Conservation (phyloP, 2,329 filamentous ascomycete species). For the Botrytis porri region DNA sequence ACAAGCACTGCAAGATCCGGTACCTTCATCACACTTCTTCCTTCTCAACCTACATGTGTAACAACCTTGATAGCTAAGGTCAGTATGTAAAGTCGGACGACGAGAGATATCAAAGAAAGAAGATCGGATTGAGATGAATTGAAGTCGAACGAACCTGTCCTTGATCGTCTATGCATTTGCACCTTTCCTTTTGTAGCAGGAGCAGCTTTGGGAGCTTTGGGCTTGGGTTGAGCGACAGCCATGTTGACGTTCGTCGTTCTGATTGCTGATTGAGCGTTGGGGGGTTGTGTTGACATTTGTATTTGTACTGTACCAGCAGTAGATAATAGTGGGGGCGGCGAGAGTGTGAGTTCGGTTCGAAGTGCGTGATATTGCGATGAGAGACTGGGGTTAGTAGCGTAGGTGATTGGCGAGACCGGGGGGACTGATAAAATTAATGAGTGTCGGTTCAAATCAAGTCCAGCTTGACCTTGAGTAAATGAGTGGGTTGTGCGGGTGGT, state of each 20-base stretch:
- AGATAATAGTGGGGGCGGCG: constrained; percentile 30
- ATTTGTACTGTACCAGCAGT: constrained; percentile 38
- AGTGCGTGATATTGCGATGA: constrained; percentile 21
- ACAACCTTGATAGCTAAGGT: constrained; percentile 49
- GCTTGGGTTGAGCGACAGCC: constrained; percentile 60
- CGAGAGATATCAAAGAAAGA: constrained; percentile 39
- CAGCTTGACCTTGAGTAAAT: constrained; percentile 35
- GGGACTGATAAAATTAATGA: constrained; percentile 40
- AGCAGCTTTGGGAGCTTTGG: constrained; percentile 55
- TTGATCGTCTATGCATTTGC: constrained; percentile 91
- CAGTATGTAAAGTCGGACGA: constrained; percentile 47
- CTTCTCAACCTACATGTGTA: constrained; percentile 65
- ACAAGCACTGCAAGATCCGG: constrained; percentile 62
- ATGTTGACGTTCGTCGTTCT: constrained; percentile 44
- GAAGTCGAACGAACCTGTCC: constrained; percentile 70
- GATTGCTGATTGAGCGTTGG: constrained; percentile 49
- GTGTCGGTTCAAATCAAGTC: constrained; percentile 40
- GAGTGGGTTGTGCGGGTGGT: not conserved
- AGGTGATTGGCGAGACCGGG: constrained; percentile 37
- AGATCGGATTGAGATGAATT: constrained; percentile 45
- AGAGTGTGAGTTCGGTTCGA: constrained; percentile 17
- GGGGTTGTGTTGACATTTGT: constrained; percentile 64
- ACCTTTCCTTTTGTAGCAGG: constrained; percentile 63
- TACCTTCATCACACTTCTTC: constrained; percentile 68
- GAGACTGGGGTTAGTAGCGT: constrained; percentile 16